phyloP scores from a whole-genome alignment of 371 early-diverging fungal species.

The Smittium culicis region DNA sequence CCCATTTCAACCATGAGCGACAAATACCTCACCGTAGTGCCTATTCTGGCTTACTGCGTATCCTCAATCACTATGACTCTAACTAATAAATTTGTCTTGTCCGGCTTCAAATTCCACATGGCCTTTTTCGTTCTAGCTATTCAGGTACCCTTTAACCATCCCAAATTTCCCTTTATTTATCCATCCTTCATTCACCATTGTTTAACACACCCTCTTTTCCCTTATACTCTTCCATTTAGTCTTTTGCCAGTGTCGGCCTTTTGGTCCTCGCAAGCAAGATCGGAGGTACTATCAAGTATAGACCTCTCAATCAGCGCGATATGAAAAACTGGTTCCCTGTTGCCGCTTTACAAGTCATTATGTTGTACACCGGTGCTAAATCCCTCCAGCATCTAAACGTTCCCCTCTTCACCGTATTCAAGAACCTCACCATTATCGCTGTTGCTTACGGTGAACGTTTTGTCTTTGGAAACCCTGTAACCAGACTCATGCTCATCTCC shows the following conservation, averaged over 20 bases:
- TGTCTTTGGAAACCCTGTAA: slow-evolving; percentile 65
- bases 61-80: slow-evolving; percentile 92
- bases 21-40: slow-evolving; percentile 26
- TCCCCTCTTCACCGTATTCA: slow-evolving; percentile 95
- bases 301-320: slow-evolving; percentile 42
- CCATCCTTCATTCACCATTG: neutral
- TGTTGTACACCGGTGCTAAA: slow-evolving; percentile 97
- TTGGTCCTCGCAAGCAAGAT: slow-evolving; percentile 41
- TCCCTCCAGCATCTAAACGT: slow-evolving; percentile 82
- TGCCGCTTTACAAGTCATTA: slow-evolving; percentile 69
- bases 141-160: slow-evolving; percentile 41
- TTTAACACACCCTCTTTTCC: neutral
- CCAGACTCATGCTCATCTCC: slow-evolving; percentile 60
- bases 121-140: slow-evolving; percentile 76
- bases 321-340: slow-evolving; percentile 78
- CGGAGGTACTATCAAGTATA: slow-evolving; percentile 40
- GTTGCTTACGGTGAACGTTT: slow-evolving; percentile 88
- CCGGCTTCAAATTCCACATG: slow-evolving; percentile 73
- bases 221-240: slow-evolving; percentile 2
- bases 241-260: slow-evolving; percentile 35
- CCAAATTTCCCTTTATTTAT: neutral
- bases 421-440: slow-evolving; percentile 94
- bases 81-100: slow-evolving; percentile 88
- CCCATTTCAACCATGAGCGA: neutral
- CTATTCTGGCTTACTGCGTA: slow-evolving; percentile 75